A percentile compares a stretch with the other conserved stretches of the same genome.
Conservation (phyloP, 1,139 yeast species). For the Sugiyamaella xylanicola region DNA sequence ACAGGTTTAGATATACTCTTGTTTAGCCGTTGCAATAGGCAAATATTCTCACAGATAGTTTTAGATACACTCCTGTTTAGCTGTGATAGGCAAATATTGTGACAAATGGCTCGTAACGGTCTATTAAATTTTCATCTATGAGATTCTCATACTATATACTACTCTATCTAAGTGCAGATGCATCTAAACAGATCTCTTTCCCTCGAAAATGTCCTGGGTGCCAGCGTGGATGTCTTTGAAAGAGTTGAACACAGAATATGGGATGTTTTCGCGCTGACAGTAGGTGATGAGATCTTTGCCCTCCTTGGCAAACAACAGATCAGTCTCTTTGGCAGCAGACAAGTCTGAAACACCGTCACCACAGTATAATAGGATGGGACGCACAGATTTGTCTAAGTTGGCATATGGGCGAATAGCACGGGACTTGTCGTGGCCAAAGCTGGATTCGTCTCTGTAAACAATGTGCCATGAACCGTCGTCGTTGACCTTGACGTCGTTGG, state of each 20-base stretch:
- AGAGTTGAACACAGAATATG: conserved; percentile 78
- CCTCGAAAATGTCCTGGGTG: conserved; percentile 51
- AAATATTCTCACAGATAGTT: no score
- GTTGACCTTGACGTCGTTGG: conserved; percentile 71
- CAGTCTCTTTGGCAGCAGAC: conserved; percentile 93
- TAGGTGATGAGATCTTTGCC: conserved; percentile 88
- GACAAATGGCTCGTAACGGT: no score
- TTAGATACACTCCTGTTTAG: no score
- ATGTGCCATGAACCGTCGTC: conserved; percentile 75
- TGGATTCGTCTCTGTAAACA: conserved; percentile 77
- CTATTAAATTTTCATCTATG: background rate
- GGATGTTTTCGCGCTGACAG: conserved; percentile 77
- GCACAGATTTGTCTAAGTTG: conserved; percentile 43
- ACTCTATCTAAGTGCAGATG: background rate
- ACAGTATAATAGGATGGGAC: conserved; percentile 78
- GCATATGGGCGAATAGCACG: conserved; percentile 70
- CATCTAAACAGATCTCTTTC: conserved; percentile 46
- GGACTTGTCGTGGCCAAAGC: conserved; percentile 94
- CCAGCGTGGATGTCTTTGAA: conserved; percentile 70
- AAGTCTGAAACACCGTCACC: conserved; percentile 98
- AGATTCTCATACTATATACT: background rate
- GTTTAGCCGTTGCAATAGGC: no score
- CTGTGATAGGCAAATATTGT: no score
- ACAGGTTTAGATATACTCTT: no score
- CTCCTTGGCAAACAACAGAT: conserved; percentile 86